Percentiles rank a stretch among this genome's conserved stretches.
These are phyloP conservation scores for Daedalea quercina DNA, from an alignment of 768 basidiomycete genomes.

Conservation along the genomic window DNA sequence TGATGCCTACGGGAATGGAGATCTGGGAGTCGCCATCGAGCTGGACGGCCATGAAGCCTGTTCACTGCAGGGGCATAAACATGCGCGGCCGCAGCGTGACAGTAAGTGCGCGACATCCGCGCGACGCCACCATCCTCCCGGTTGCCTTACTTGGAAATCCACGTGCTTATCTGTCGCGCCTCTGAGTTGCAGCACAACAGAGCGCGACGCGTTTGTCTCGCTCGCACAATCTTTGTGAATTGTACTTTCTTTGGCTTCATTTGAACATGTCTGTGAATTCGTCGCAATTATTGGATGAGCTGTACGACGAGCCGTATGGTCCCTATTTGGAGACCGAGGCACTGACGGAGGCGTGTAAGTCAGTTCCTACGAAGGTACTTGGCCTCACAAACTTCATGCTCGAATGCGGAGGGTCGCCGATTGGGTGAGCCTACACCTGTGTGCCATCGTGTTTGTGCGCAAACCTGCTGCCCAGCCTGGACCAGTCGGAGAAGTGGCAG, in stretches of 20 bases:
- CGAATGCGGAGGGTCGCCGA: constrained; percentile 5
- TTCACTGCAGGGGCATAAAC: neutral
- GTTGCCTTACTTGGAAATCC: neutral
- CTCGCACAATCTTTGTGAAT: too few species aligned
- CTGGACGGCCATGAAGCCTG: constrained; percentile 17
- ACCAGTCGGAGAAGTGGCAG: constrained; percentile 9
- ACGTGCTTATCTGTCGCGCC: too few species aligned
- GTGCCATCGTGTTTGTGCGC: too few species aligned
- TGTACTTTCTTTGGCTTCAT: too few species aligned
- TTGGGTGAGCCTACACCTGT: constrained; percentile 8
- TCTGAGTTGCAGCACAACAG: neutral
- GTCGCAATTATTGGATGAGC: constrained; percentile 2
- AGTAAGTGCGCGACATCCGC: too few species aligned
- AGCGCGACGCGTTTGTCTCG: neutral
- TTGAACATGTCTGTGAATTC: too few species aligned
- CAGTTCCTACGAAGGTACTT: constrained; percentile 4
- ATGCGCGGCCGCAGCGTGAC: neutral
- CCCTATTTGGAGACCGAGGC: constrained; percentile 14
- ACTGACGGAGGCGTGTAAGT: constrained; percentile 8
- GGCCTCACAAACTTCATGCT: constrained; percentile 7
- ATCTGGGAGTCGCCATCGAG: constrained; percentile 21
- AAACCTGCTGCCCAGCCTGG: constrained; percentile 7
- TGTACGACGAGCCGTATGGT: constrained; percentile 15
- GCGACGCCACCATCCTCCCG: neutral
- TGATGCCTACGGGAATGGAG: constrained; percentile 36